These are phyloP conservation scores for Daldinia eschscholtzii DNA, from an alignment of 2,329 filamentous ascomycete genomes.

Conservation along the genomic window DNA sequence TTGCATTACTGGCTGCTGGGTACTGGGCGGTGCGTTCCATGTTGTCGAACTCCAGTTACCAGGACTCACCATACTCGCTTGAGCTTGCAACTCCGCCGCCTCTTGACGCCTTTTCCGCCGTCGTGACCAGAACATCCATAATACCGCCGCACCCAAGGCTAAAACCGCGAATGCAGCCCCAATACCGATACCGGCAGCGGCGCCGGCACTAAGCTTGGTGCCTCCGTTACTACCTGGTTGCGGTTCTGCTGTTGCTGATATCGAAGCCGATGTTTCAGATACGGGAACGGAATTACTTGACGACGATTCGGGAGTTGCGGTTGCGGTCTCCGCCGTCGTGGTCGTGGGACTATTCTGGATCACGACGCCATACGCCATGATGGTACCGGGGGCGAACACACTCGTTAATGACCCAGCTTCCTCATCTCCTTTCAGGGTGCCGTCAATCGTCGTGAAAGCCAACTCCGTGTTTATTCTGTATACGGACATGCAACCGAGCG, in stretches of 20 bases:
- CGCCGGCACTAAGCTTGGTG: slow-evolving; percentile 18
- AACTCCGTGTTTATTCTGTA: slow-evolving; percentile 27
- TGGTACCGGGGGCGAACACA: slow-evolving; percentile 29
- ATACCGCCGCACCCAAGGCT: slow-evolving; percentile 19
- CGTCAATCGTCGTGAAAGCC: slow-evolving; percentile 37
- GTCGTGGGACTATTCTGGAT: slow-evolving; percentile 23
- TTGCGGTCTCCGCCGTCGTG: slow-evolving; percentile 4
- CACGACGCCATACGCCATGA: slow-evolving; percentile 40
- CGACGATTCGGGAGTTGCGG: background rate
- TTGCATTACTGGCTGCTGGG: slow-evolving; percentile 18
- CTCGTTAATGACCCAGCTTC: slow-evolving; percentile 20
- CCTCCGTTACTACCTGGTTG: slow-evolving; percentile 2
- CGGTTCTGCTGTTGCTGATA: background rate
- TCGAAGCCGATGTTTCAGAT: slow-evolving; percentile 26
- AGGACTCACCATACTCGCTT: background rate
- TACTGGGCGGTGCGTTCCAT: slow-evolving; percentile 12
- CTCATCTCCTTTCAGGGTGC: slow-evolving; percentile 30
- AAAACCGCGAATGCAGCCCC: slow-evolving; percentile 19
- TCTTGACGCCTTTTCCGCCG: slow-evolving; percentile 19
- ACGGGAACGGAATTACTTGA: slow-evolving; percentile 5
- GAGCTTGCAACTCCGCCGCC: background rate
- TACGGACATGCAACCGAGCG: slow-evolving; percentile 36
- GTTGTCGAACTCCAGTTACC: slow-evolving; percentile 19
- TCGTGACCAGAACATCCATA: slow-evolving; percentile 34
- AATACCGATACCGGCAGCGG: slow-evolving; percentile 32